Percentiles rank a stretch among this genome's conserved stretches.
Conservation (phyloP, 176 grass and related monocot genomes). For the Aegilops umbellulata region DNA sequence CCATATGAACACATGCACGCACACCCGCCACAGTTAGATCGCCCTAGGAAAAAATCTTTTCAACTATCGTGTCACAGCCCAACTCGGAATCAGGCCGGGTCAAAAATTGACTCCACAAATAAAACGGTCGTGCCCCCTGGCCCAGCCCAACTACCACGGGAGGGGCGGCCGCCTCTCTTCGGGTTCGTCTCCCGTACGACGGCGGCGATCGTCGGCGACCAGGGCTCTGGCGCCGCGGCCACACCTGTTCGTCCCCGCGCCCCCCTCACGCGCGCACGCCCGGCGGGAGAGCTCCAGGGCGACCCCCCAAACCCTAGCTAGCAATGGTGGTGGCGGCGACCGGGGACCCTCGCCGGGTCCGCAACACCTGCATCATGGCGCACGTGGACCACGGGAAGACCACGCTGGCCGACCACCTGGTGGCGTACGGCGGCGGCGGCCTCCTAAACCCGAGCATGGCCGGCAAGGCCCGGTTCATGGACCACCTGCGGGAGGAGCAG, state of each 20-base stretch:
- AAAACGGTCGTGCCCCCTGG: not conserved
- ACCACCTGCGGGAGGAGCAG: slow-evolving; percentile 91
- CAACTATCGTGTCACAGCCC: no score
- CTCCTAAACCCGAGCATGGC: slow-evolving; percentile 76
- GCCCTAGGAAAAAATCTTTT: no score
- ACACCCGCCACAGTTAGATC: no score
- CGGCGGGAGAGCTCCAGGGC: not conserved
- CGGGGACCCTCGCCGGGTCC: slow-evolving; percentile 32
- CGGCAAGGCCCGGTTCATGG: slow-evolving; percentile 71
- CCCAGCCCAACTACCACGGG: not conserved
- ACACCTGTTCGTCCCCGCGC: not conserved
- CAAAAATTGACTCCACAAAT: not conserved
- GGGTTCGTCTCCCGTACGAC: not conserved
- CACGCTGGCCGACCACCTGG: slow-evolving; percentile 86
- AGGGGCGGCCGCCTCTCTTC: not conserved
- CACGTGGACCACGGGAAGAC: slow-evolving; percentile 96
- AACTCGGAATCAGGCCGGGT: not conserved
- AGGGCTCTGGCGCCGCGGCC: not conserved
- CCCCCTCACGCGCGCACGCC: not conserved
- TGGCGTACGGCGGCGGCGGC: slow-evolving; percentile 67
- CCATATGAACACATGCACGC: no score
- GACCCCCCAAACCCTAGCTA: slow-evolving; percentile 36
- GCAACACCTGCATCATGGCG: slow-evolving; percentile 96
- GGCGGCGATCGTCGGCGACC: not conserved
- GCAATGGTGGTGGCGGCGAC: slow-evolving; percentile 25